Evolutionary conservation across 1,284 basidiomycete species (phyloP).

Genomic region (Malassezia vespertilionis): DNA sequence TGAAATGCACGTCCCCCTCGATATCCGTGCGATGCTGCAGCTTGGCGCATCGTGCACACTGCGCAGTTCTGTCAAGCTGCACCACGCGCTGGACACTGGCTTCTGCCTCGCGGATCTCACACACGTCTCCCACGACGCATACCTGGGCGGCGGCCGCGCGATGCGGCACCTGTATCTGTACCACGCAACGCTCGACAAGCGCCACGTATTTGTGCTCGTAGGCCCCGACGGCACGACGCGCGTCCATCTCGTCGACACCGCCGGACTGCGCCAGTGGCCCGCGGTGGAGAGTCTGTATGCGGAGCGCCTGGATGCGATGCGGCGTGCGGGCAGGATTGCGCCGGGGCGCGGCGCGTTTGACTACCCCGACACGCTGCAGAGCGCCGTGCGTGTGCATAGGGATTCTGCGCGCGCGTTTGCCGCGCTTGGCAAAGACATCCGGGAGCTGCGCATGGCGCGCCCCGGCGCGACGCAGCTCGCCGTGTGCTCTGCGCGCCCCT

Average conservation of each 20-base stretch:
- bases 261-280: conserved; percentile 69
- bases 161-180: conserved; percentile 83
- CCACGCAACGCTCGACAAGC: conserved; percentile 63
- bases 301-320: conserved; percentile 52
- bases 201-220: conserved; percentile 88
- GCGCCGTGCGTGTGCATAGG: conserved; percentile 62
- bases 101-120: conserved; percentile 71
- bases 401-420: conserved; percentile 71
- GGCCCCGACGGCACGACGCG: conserved; percentile 54
- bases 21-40: conserved; percentile 69
- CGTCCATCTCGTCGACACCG: conserved; percentile 81
- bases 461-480: conserved; percentile 63
- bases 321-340: conserved; percentile 24
- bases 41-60: conserved; percentile 72
- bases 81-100: conserved; percentile 69
- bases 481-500: conserved; percentile 74
- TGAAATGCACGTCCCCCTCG: conserved; percentile 80
- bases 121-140: conserved; percentile 44
- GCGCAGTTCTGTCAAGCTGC: conserved; percentile 63
- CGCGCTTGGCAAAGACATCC: conserved; percentile 77
- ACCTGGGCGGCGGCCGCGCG: conserved; percentile 64
- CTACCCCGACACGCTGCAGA: conserved; percentile 64
- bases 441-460: conserved; percentile 49
- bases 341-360: conserved; percentile 51
- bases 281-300: conserved; percentile 66